These are phyloP conservation scores for Epithele typhae DNA, from an alignment of 768 basidiomycete genomes.

Conservation along the genomic window DNA sequence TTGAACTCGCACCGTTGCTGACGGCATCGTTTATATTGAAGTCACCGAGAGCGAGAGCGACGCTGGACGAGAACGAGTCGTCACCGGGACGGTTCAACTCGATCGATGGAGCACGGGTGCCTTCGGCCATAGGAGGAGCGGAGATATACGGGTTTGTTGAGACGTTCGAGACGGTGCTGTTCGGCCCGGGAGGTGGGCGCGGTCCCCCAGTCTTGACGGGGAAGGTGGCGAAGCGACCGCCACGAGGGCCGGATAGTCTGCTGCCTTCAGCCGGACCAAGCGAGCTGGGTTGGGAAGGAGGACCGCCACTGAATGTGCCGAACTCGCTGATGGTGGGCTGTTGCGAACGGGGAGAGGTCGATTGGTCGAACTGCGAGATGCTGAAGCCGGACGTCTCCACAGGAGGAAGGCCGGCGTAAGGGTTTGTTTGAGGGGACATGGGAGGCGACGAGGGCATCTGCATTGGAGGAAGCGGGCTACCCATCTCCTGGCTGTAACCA, in stretches of 20 bases:
- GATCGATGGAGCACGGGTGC: constrained; percentile 27
- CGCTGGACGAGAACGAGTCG: constrained; percentile 33
- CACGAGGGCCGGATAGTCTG: constrained; percentile 16
- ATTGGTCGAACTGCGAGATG: constrained; percentile 7
- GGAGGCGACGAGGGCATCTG: too few relatives aligned
- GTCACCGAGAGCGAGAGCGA: constrained; percentile 33
- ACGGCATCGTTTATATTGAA: not conserved
- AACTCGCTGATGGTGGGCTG: constrained; percentile 19
- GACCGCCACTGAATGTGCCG: constrained; percentile 13
- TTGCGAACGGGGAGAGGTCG: not conserved
- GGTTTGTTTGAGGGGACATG: too few relatives aligned
- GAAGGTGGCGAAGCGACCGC: constrained; percentile 64
- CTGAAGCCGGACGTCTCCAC: constrained; percentile 8
- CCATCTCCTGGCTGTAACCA: not conserved
- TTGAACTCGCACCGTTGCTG: not conserved
- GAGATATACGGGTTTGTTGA: constrained; percentile 9
- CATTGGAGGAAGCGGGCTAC: not conserved
- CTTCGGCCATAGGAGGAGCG: constrained; percentile 16
- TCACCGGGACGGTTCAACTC: constrained; percentile 18
- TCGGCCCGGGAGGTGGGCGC: constrained; percentile 9
- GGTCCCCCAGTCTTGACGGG: constrained; percentile 42
- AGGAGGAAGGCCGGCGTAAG: constrained; percentile 12
- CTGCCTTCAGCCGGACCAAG: constrained; percentile 10
- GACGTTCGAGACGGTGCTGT: constrained; percentile 4
- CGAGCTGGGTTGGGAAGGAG: constrained; percentile 13